Evolutionary conservation across 352 stramenopile genomes (phyloP), one percentile per base, ranked within the genome.

Genomic region (Salisapilia sapeloensis): DNA sequence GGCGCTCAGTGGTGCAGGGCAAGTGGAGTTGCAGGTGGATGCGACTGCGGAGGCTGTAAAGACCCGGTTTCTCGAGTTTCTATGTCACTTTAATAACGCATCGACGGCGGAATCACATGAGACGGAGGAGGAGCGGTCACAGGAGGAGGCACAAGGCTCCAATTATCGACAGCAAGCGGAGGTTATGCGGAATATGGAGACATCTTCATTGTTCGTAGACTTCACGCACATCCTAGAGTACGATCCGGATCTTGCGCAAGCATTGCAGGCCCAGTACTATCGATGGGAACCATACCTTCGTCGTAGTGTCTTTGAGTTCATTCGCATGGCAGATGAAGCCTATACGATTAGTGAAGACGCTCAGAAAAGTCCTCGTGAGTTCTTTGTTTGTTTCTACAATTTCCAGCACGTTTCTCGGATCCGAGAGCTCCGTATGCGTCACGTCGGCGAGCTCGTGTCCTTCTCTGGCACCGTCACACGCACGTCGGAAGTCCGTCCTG

Each of bases 381-480:
- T 85, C 32, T 90, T 90, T 29, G 75, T 90, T 17, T 87, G 74
- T 41, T 90, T 90, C 40, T 90, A 90, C 59, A 90, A 90, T 47
- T 87, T 90, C 42, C 70, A 82, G 38, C 66, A 85, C 33, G 70
- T 85, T 19, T 82, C 70, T 1, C 66, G 83, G 31, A 86, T 98
- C 27, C 77, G 95, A 13, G 62, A 95, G 18, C 44, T 99, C 20
- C 61, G 79, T 14, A 97, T 80, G 6, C 78, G 72, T 33, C 79
- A 85, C 14, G 95, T 99, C 53, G 93, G 94, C 22, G 65, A 90
- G 29, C 63, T 99, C 12, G 54, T 91, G 17, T 82, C 77, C 6
- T 85, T 98, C 34, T 92, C 70, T 0, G 95, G 93, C 5, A 99
- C 94, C 0, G 92, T 99, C 3, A 99, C 96, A 17, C 65, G 96